These are phyloP conservation scores for Salvia sclarea DNA, from an alignment of 305 asterid species.

Conservation along the genomic window DNA sequence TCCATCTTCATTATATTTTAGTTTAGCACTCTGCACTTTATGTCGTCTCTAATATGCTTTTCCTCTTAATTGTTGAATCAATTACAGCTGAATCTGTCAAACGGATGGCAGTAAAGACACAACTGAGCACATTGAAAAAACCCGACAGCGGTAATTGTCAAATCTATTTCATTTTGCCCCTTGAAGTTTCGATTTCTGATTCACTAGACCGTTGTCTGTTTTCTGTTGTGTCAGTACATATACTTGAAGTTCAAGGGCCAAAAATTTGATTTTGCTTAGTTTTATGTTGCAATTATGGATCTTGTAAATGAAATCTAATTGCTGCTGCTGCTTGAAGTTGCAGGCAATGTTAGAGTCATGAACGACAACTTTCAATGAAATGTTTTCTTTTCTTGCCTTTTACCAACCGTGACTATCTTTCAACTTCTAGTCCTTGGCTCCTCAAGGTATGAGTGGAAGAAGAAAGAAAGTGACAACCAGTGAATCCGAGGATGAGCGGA, in stretches of 20 bases:
- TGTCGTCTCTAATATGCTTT: conserved; percentile 1
- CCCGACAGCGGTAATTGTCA: conserved; percentile 39
- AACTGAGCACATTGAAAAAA: conserved; percentile 33
- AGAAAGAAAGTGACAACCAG: neutral
- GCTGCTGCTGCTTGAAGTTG: conserved; percentile 23
- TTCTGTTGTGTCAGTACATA: no score
- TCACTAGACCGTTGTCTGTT: neutral
- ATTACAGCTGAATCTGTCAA: conserved; percentile 55
- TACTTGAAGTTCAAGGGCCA: no score
- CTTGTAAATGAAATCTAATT: conserved; percentile 18
- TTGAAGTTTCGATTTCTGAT: neutral
- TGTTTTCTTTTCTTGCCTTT: conserved; percentile 16
- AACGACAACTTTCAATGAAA: neutral
- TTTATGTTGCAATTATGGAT: neutral
- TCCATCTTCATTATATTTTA: neutral
- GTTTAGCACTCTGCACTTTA: neutral
- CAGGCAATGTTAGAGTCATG: conserved; percentile 39
- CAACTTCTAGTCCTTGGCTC: neutral
- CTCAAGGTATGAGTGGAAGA: neutral
- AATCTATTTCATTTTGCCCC: neutral
- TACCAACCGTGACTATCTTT: neutral
- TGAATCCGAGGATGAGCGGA: neutral
- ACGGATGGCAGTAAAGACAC: conserved; percentile 43
- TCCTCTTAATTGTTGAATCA: conserved; percentile 15
- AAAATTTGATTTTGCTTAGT: neutral